Conservation (phyloP, 176 grass and related monocot genomes). For the Ampelocalamus luodianensis region DNA sequence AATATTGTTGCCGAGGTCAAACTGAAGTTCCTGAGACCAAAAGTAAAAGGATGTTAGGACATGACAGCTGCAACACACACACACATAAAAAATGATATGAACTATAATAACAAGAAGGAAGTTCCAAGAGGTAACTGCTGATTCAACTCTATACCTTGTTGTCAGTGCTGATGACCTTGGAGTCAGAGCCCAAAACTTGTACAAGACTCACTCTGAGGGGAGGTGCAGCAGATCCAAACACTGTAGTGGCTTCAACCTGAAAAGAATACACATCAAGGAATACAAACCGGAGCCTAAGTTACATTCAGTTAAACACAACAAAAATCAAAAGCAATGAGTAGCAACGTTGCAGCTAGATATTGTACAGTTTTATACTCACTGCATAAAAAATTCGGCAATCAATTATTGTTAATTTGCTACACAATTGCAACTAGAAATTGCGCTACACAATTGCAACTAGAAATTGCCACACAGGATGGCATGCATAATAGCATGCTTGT, state of each 20-base stretch:
- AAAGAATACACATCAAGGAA: constrained; percentile 25
- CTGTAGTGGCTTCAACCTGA: constrained; percentile 96
- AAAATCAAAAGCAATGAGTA: constrained; percentile 1
- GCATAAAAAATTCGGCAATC: neutral
- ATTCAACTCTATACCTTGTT: constrained; percentile 51
- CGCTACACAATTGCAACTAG: neutral
- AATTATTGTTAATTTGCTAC: neutral
- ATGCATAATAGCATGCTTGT: neutral
- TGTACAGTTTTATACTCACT: neutral
- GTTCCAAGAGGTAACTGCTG: neutral
- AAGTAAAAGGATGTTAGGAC: constrained; percentile 35
- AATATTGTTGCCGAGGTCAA: constrained; percentile 71
- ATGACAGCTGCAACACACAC: neutral
- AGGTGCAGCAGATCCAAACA: constrained; percentile 87
- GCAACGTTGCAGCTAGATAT: neutral
- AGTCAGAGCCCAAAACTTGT: constrained; percentile 66
- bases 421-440: neutral
- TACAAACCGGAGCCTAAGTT: constrained; percentile 1
- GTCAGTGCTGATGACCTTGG: constrained; percentile 58
- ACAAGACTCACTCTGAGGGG: constrained; percentile 73
- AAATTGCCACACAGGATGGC: neutral
- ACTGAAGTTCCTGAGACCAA: constrained; percentile 77
- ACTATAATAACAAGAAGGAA: constrained; percentile 14
- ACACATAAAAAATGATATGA: constrained; percentile 10
- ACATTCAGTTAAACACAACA: neutral